Evolutionary conservation across 2,329 filamentous ascomycete genomes (phyloP).

Genomic region (Aureobasidium sp.): DNA sequence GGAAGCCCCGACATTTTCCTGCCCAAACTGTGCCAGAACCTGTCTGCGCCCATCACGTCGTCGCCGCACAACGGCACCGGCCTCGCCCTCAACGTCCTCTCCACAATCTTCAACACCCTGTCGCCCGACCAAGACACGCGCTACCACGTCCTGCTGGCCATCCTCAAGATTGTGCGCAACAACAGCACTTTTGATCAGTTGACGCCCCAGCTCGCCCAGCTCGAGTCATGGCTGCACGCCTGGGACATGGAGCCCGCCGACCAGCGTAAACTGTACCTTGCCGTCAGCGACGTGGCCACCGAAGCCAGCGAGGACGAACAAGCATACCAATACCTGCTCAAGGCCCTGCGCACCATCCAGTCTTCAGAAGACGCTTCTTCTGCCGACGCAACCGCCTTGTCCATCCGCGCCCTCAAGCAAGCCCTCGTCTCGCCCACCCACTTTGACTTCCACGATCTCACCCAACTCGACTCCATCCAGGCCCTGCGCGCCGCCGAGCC

Average conservation of each 20-base stretch:
- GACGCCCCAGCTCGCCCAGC: constrained; percentile 72
- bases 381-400: constrained; percentile 51
- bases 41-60: constrained; percentile 76
- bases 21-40: constrained; percentile 79
- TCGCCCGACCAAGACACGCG: constrained; percentile 67
- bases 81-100: constrained; percentile 82
- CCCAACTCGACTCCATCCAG: constrained; percentile 69
- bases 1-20: constrained; percentile 80
- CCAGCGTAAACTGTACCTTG: constrained; percentile 74
- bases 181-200: constrained; percentile 65
- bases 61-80: constrained; percentile 79
- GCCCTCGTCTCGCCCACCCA: constrained; percentile 60
- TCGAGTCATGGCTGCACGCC: constrained; percentile 72
- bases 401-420: constrained; percentile 57
- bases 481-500: constrained; percentile 78
- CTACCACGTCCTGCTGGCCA: constrained; percentile 84
- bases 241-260: constrained; percentile 83
- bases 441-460: constrained; percentile 68
- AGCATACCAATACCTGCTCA: constrained; percentile 64
- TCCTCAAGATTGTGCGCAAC: constrained; percentile 71
- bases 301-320: constrained; percentile 72
- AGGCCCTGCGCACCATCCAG: constrained; percentile 69
- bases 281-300: constrained; percentile 72
- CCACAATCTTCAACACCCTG: constrained; percentile 95
- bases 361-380: constrained; percentile 51